Conservation (phyloP, 2,329 filamentous ascomycete species). For the Trichoderma citrinoviride region DNA sequence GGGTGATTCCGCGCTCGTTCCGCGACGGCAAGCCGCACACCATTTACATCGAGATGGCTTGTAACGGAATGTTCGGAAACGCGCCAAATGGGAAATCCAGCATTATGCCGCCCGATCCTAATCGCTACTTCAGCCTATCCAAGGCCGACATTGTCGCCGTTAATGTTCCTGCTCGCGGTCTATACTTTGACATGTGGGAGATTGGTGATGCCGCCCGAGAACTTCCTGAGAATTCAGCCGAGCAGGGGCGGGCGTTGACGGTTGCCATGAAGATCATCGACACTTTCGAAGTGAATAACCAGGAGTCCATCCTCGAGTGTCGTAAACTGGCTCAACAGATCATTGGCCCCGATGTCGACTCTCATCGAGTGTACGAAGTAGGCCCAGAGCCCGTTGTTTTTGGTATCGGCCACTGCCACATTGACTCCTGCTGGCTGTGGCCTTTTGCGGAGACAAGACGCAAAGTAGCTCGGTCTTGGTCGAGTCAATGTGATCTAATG, state of each 20-base stretch:
- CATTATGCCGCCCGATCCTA: conserved; percentile 85
- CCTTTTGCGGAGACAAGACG: conserved; percentile 97
- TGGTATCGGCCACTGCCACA: conserved; percentile 94
- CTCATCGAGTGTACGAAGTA: conserved; percentile 76
- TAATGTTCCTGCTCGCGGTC: conserved; percentile 76
- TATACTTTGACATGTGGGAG: conserved; percentile 94
- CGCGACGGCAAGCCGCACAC: conserved; percentile 82
- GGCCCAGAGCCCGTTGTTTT: conserved; percentile 75
- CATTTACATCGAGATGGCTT: conserved; percentile 97
- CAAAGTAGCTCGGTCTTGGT: conserved; percentile 94
- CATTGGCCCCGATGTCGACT: conserved; percentile 77
- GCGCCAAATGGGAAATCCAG: conserved; percentile 71
- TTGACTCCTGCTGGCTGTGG: conserved; percentile 98
- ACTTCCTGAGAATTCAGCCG: conserved; percentile 83
- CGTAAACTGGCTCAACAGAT: conserved; percentile 82
- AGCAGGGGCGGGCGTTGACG: conserved; percentile 81
- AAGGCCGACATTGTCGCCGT: conserved; percentile 86
- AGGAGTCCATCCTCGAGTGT: conserved; percentile 73
- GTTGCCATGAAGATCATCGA: conserved; percentile 88
- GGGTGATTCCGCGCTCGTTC: conserved; percentile 80
- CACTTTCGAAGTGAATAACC: conserved; percentile 75
- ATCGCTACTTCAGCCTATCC: conserved; percentile 73
- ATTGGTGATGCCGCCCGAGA: conserved; percentile 89
- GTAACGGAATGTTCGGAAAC: conserved; percentile 98
- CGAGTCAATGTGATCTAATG: conserved; percentile 92